These are phyloP conservation scores for Jasminum sambac DNA, from an alignment of 257 asterid species.

Conservation along the genomic window DNA sequence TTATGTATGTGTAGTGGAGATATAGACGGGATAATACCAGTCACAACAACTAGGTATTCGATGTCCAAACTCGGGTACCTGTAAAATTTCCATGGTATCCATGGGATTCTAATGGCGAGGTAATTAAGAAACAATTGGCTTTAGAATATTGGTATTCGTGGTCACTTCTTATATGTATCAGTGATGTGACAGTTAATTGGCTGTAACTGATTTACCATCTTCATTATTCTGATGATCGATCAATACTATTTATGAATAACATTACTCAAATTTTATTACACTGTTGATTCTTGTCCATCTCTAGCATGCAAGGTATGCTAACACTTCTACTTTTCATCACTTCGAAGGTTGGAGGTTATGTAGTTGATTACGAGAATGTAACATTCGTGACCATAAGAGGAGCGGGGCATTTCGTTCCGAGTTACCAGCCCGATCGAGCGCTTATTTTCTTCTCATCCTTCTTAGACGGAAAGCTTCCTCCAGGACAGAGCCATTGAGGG, in stretches of 20 bases:
- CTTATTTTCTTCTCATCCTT: constrained; percentile 40
- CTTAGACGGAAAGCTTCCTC: constrained; percentile 47
- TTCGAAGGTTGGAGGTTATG: constrained; percentile 58
- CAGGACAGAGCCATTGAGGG: constrained; percentile 12
- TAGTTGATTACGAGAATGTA: constrained; percentile 42
- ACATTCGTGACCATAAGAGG: constrained; percentile 53
- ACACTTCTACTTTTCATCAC: neutral
- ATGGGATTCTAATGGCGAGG: constrained; percentile 38
- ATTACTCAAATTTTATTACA: too few relatives aligned
- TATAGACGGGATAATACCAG: constrained; percentile 34
- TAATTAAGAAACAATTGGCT: neutral
- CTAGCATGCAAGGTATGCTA: neutral
- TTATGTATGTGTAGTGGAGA: constrained; percentile 38
- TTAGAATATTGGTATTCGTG: neutral
- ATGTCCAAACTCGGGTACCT: constrained; percentile 30
- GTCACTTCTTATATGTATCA: too few relatives aligned
- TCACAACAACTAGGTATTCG: constrained; percentile 37
- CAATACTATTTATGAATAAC: too few relatives aligned
- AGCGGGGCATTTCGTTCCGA: constrained; percentile 60
- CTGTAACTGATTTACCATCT: too few relatives aligned
- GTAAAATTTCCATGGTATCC: constrained; percentile 43
- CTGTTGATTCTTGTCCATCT: neutral
- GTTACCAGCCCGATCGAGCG: constrained; percentile 51
- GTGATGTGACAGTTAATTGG: too few relatives aligned
- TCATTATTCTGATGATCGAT: too few relatives aligned